Evolutionary conservation across 371 early-diverging fungal species (phyloP), one percentile per base, ranked within the genome.

Genomic region (Catenaria anguillulae): DNA sequence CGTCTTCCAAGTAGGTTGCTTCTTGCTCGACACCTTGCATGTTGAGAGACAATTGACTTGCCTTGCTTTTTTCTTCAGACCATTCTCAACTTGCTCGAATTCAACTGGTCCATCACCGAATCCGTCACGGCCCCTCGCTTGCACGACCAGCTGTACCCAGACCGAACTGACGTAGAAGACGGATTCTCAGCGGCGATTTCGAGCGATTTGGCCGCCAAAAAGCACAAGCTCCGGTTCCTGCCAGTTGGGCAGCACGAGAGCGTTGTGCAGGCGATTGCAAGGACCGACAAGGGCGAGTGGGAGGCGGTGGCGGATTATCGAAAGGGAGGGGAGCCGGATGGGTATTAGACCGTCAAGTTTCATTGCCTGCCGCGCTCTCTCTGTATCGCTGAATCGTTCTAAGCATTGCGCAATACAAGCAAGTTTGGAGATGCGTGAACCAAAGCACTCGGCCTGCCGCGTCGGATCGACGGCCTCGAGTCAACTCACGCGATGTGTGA

Each of bases 131-230:
- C 67, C 26, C 88, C 95, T 4, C 79, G 99, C 23, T 68, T 92
- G 21, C 98, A 99, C 69, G 91, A 97, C 74, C 98, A 97, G 70
- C 74, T 97, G 50, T 63, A 88, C 62, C 97, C 97, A 0, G 74
- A 93, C 67, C 63, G 73, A 45, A 13, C 8, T 36, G 58, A 58
- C 29, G 58, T 58, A n/a, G 58, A 58, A 31, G 36, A 40, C 8
- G 58, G 58, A 12, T 58, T 58, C 31, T 17, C 33, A 4, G 29
- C n/a, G 2, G 26, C 1, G 29, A 4, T 33, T 5, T 34, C 21
- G 17, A 12, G 15, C 15, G 36, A 42, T 3, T 31, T 58, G 21
- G 42, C n/a, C 2, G 15, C 13, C 15, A 33, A 34, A 31, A n/a
- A 58, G 29, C 36, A 58, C 43, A 29, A 50, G 13, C 36, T 58